Conservation (phyloP, 2,329 filamentous ascomycete species). For the Stemphylium beticola region DNA sequence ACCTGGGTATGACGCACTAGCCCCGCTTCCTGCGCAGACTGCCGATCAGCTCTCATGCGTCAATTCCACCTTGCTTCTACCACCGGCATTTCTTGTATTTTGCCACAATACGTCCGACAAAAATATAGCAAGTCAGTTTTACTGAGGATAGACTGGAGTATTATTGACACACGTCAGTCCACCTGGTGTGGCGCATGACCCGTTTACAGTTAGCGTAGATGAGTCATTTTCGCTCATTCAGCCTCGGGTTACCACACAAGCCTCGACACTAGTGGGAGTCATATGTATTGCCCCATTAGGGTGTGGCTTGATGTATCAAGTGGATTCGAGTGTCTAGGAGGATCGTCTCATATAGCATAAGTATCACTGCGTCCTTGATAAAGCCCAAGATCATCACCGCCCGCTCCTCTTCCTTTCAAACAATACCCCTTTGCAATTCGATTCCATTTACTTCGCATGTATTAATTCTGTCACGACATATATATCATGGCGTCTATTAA, state of each 20-base stretch:
- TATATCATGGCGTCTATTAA: constrained; percentile 27
- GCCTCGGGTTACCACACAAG: constrained; percentile 4
- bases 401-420: background rate
- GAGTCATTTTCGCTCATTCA: constrained; percentile 35
- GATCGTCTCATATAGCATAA: constrained; percentile 1
- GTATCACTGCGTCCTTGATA: constrained; percentile 6
- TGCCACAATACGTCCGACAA: background rate
- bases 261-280: constrained; percentile 18
- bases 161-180: background rate
- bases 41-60: background rate
- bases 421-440: constrained; percentile 17
- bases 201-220: constrained; percentile 26
- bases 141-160: too few relatives aligned
- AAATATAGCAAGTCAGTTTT: too few relatives aligned
- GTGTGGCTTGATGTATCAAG: background rate
- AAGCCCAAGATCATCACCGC: constrained; percentile 4
- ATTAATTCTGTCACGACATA: background rate
- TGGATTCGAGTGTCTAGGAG: background rate
- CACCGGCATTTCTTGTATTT: too few relatives aligned
- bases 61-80: background rate
- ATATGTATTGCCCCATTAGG: constrained; percentile 16
- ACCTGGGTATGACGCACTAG: background rate
- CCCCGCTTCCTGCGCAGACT: background rate
- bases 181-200: constrained; percentile 22
- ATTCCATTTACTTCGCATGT: background rate